Percentiles rank a stretch among this genome's conserved stretches.
Evolutionary conservation across 805 yeast species (phyloP).

Genomic region (Ogataea ganodermae): DNA sequence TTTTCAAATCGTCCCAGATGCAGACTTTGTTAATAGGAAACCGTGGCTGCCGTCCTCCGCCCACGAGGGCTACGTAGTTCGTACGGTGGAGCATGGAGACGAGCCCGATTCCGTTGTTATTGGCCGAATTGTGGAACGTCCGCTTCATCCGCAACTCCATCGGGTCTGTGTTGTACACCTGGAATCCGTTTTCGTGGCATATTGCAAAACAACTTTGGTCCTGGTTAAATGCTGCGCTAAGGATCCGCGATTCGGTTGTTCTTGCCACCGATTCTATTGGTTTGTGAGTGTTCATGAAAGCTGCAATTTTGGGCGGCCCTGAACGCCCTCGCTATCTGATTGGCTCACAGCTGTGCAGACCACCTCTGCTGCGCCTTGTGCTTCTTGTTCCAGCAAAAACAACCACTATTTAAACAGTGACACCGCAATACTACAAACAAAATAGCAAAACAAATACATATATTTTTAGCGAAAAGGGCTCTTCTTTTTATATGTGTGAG

Average conservation of each 20-base stretch:
- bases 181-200: slow-evolving; percentile 78
- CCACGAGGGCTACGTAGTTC: slow-evolving; percentile 85
- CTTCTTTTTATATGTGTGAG: not conserved
- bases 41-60: slow-evolving; percentile 82
- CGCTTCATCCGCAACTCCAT: slow-evolving; percentile 72
- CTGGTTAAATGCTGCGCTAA: slow-evolving; percentile 77
- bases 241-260: slow-evolving; percentile 39
- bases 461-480: not conserved
- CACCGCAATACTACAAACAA: slow-evolving; percentile 2
- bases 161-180: slow-evolving; percentile 86
- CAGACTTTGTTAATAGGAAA: slow-evolving; percentile 78
- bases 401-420: not conserved
- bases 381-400: not conserved
- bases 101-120: slow-evolving; percentile 63
- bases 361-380: not conserved
- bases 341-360: not conserved
- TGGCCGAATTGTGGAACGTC: slow-evolving; percentile 37
- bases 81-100: slow-evolving; percentile 87
- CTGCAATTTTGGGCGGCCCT: not conserved
- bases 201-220: slow-evolving; percentile 89
- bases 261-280: slow-evolving; percentile 25
- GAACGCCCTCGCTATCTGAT: not conserved
- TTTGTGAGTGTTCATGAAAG: slow-evolving; percentile 36
- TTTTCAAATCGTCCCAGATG: slow-evolving; percentile 90
- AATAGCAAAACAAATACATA: not conserved